Evolutionary conservation across 169 alveolate species (phyloP).

Genomic region (Plasmodium coatneyi): DNA sequence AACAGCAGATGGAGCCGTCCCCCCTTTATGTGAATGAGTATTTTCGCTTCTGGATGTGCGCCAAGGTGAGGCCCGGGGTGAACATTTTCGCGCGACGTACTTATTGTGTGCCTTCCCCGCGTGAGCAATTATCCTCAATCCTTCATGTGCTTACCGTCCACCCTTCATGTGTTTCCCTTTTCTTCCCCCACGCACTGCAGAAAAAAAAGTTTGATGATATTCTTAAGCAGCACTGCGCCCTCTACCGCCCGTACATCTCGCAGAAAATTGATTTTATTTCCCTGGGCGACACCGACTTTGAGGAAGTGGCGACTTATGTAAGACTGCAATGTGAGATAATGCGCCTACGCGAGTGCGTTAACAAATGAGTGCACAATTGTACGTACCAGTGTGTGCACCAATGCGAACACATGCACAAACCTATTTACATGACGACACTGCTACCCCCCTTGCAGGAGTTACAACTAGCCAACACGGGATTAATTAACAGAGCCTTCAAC

Average conservation of each 20-base stretch:
- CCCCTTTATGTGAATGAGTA: constrained; percentile 80
- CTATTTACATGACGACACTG: not conserved
- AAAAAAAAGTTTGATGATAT: constrained; percentile 80
- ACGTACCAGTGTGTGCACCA: too few species aligned
- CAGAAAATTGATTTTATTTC: constrained; percentile 81
- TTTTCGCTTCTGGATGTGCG: constrained; percentile 87
- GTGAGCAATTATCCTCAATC: not conserved
- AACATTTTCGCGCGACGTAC: not conserved
- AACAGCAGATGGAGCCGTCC: constrained; percentile 81
- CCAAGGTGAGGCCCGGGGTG: constrained; percentile 77
- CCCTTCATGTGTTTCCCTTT: not conserved
- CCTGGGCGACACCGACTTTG: constrained; percentile 88
- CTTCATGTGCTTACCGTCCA: not conserved
- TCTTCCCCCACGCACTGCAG: constrained; percentile 30
- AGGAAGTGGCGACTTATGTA: constrained; percentile 87
- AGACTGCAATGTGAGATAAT: not conserved
- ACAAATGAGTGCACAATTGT: not conserved
- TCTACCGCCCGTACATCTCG: constrained; percentile 19
- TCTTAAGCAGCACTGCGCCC: constrained; percentile 61
- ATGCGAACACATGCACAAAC: not conserved
- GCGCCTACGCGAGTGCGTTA: not conserved
- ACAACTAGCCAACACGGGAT: not conserved
- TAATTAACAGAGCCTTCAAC: constrained; percentile 21
- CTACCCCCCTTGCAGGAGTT: constrained; percentile 36
- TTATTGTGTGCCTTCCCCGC: not conserved